Percentiles rank a stretch among this genome's conserved stretches.
Conservation (phyloP, 1,284 basidiomycete genomes). For the Vanrija sp. region DNA sequence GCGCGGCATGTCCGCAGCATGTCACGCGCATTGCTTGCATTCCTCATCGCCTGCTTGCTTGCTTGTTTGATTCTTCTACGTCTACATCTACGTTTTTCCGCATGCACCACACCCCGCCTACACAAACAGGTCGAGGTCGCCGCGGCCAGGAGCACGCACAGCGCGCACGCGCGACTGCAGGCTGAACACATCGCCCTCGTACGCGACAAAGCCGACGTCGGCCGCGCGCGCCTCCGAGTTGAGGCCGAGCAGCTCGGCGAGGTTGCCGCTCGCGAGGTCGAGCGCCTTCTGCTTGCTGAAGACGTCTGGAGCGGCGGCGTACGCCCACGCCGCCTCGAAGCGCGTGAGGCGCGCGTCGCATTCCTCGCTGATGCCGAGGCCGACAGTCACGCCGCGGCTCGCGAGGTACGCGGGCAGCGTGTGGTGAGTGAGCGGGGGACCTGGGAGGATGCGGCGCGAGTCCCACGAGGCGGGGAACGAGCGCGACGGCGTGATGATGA, state of each 20-base stretch:
- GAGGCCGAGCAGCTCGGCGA: slow-evolving; percentile 64
- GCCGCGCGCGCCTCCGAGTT: slow-evolving; percentile 1
- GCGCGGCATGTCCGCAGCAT: too few species aligned
- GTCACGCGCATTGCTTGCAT: too few species aligned
- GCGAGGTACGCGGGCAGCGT: slow-evolving; percentile 64
- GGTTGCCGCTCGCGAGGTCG: slow-evolving; percentile 59
- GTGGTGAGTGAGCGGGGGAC: slow-evolving; percentile 67
- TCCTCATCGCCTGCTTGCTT: too few species aligned
- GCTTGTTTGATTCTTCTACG: too few species aligned
- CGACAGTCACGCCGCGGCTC: slow-evolving; percentile 67
- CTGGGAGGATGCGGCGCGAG: slow-evolving; percentile 62
- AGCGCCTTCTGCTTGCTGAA: slow-evolving; percentile 58
- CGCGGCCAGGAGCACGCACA: slow-evolving; percentile 22
- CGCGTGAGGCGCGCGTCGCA: slow-evolving; percentile 65
- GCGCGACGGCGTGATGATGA: slow-evolving; percentile 63
- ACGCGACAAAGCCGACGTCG: slow-evolving; percentile 62
- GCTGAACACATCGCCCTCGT: slow-evolving; percentile 50
- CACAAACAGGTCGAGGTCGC: slow-evolving; percentile 26
- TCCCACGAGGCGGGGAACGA: slow-evolving; percentile 69
- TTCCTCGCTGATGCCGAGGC: slow-evolving; percentile 60
- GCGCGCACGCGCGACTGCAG: slow-evolving; percentile 36
- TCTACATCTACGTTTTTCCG: too few species aligned
- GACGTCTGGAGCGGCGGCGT: slow-evolving; percentile 49
- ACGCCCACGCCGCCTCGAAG: slow-evolving; percentile 68
- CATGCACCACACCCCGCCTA: too few species aligned